phyloP scores from a whole-genome alignment of 129 eudicot genomes.

The Silybum marianum region DNA sequence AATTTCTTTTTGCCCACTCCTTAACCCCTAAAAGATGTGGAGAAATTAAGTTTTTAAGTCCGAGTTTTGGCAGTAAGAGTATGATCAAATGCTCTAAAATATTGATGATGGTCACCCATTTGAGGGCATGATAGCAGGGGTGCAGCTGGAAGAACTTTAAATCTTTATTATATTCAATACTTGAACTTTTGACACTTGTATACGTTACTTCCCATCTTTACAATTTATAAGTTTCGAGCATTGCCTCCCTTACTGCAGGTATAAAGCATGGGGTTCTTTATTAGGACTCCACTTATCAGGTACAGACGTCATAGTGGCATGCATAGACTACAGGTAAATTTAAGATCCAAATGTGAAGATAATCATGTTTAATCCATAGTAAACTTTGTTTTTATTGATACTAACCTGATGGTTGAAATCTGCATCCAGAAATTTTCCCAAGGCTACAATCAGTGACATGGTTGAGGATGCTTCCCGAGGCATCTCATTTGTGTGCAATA shows the following conservation, averaged over 20 bases:
- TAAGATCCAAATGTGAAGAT: not conserved
- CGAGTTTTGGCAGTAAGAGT: not conserved
- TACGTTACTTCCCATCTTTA: not conserved
- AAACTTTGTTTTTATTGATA: not conserved
- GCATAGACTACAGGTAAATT: constrained; percentile 91
- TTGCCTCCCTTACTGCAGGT: constrained; percentile 46
- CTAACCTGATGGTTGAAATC: constrained; percentile 10
- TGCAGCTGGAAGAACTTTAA: not conserved
- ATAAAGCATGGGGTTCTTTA: constrained; percentile 99
- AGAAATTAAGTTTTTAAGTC: not conserved
- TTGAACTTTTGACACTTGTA: not conserved
- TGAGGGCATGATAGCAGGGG: no score
- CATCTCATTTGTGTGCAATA: constrained; percentile 86
- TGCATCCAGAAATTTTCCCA: constrained; percentile 81
- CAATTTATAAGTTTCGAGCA: constrained; percentile 5
- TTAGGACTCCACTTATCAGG: constrained; percentile 85
- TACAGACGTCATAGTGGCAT: constrained; percentile 83
- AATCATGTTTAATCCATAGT: not conserved
- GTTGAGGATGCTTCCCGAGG: constrained; percentile 92
- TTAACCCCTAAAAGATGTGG: not conserved
- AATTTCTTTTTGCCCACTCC: not conserved
- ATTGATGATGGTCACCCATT: no score
- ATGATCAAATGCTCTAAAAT: no score
- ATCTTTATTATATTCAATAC: not conserved
- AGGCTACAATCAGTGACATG: constrained; percentile 93